A percentile compares a stretch with the other conserved stretches of the same genome.
Evolutionary conservation across 139 green algal genomes (phyloP).

Genomic region (Chlorella sorokiniana): DNA sequence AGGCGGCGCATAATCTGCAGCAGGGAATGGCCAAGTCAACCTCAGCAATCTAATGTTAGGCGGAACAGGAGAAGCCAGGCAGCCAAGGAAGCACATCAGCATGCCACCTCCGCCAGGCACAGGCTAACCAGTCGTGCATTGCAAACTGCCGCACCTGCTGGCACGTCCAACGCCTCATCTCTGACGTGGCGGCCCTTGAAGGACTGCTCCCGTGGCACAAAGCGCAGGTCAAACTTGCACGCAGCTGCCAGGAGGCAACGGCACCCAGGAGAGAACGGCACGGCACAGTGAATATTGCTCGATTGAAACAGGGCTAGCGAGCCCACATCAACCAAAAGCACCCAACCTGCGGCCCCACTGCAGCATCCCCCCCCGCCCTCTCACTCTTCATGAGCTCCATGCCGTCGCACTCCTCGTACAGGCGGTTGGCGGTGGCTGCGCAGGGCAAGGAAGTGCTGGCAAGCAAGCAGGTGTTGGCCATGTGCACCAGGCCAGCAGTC

Average conservation of each 20-base stretch:
- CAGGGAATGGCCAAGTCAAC: neutral
- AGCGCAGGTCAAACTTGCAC: constrained; percentile 90
- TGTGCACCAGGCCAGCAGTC: too few species aligned
- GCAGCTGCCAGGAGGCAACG: constrained; percentile 18
- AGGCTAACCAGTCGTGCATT: too few species aligned
- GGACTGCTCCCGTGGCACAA: constrained; percentile 81
- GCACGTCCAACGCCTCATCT: constrained; percentile 55
- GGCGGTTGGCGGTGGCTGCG: constrained; percentile 57
- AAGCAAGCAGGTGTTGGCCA: neutral
- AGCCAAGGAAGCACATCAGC: neutral
- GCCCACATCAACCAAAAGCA: too few species aligned
- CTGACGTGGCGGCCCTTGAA: constrained; percentile 72
- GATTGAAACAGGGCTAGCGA: too few species aligned
- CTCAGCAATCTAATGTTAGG: neutral
- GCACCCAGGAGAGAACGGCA: neutral
- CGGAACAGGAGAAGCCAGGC: neutral
- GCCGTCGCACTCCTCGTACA: constrained; percentile 94
- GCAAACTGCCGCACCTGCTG: neutral
- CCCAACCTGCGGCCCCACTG: too few species aligned
- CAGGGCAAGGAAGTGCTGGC: neutral
- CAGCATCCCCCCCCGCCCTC: neutral
- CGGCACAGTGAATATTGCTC: too few species aligned
- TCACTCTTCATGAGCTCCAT: constrained; percentile 75
- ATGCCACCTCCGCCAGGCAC: too few species aligned
- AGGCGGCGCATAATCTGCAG: constrained; percentile 79